Evolutionary conservation across 805 yeast genomes (phyloP).

Genomic region (Sporopachydermia quercuum): DNA sequence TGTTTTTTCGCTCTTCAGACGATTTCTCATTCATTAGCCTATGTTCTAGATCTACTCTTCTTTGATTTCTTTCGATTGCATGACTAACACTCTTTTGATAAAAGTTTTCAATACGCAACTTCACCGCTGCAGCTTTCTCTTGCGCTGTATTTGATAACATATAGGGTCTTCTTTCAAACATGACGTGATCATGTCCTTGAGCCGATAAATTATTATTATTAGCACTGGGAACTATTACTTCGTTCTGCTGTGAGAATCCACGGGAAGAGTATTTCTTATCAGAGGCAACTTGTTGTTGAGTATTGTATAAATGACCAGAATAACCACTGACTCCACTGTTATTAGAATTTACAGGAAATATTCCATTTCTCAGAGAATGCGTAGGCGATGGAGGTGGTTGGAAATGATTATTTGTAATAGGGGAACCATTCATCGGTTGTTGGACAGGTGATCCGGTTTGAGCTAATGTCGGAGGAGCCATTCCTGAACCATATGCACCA

Average conservation of each 20-base stretch:
- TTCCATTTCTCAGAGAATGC: neutral
- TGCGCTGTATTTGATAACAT: constrained; percentile 57
- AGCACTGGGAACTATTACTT: neutral
- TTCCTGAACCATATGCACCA: neutral
- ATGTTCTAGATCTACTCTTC: constrained; percentile 75
- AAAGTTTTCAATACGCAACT: constrained; percentile 68
- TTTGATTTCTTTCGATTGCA: constrained; percentile 91
- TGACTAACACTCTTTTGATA: constrained; percentile 77
- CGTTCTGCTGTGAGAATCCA: neutral
- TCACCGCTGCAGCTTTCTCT: constrained; percentile 74
- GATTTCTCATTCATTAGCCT: constrained; percentile 53
- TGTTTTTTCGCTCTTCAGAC: constrained; percentile 71
- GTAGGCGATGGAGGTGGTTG: constrained; percentile 1
- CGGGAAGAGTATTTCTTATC: neutral
- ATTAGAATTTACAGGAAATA: constrained; percentile 5
- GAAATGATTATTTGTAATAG: neutral
- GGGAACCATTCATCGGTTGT: neutral
- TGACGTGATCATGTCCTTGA: constrained; percentile 33
- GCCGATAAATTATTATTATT: neutral
- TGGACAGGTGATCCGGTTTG: neutral
- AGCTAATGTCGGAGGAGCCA: neutral
- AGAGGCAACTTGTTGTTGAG: constrained; percentile 2
- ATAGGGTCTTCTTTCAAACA: constrained; percentile 75
- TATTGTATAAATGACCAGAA: neutral
- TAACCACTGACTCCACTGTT: constrained; percentile 2